Evolutionary conservation across 345 rosid genomes (phyloP).

Genomic region (Melaleuca alternifolia): DNA sequence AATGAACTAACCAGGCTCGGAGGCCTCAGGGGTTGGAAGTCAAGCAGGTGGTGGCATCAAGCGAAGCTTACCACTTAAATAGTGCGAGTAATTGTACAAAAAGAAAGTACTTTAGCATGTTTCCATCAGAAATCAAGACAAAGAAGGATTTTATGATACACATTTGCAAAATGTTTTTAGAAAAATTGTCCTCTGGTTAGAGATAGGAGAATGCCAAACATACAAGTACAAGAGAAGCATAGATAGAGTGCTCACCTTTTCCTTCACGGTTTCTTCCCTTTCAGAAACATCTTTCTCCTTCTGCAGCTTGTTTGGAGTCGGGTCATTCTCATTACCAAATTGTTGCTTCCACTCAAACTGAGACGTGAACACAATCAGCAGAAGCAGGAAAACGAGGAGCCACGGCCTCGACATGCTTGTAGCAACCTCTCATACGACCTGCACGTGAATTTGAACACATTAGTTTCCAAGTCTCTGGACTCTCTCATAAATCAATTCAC

Average conservation of each 20-base stretch:
- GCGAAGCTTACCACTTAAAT: not conserved
- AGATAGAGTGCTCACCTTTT: constrained; percentile 37
- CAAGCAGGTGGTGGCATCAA: not conserved
- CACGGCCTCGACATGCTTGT: constrained; percentile 54
- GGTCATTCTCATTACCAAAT: constrained; percentile 45
- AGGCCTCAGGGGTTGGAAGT: not conserved
- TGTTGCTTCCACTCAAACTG: constrained; percentile 79
- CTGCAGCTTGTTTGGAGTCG: constrained; percentile 15
- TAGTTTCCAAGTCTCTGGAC: not conserved
- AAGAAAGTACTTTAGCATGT: not conserved
- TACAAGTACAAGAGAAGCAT: not conserved
- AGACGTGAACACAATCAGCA: constrained; percentile 54
- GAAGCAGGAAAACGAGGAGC: constrained; percentile 53
- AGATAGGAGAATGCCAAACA: not conserved
- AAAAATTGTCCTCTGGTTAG: not conserved
- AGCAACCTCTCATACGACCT: constrained; percentile 6
- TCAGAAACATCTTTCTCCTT: constrained; percentile 27
- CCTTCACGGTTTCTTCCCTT: constrained; percentile 42
- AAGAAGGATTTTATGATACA: too few relatives aligned
- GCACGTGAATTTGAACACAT: not conserved
- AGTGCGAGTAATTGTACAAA: not conserved
- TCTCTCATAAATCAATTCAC: not conserved
- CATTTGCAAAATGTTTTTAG: not conserved
- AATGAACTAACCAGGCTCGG: not conserved
- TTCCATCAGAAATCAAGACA: not conserved